phyloP scores from a whole-genome alignment of 2,329 filamentous ascomycete genomes.

The Penicillium paneum region DNA sequence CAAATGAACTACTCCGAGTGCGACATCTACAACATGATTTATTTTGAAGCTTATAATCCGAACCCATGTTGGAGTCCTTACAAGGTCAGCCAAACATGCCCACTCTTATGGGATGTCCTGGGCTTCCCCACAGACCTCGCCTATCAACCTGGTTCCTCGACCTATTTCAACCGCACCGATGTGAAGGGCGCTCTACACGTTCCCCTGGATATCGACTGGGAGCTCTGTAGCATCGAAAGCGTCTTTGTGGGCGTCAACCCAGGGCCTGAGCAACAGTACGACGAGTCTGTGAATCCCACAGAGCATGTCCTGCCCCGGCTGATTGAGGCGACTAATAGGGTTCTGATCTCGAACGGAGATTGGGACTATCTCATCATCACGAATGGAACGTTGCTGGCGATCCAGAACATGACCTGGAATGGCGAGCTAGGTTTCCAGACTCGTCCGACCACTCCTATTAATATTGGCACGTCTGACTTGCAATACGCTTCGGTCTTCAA shows the following conservation, averaged over 20 bases:
- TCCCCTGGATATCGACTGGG: constrained; percentile 36
- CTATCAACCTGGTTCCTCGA: constrained; percentile 62
- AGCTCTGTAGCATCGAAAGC: constrained; percentile 33
- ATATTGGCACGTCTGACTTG: constrained; percentile 47
- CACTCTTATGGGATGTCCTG: constrained; percentile 65
- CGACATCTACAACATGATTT: constrained; percentile 57
- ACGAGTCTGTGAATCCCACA: constrained; percentile 53
- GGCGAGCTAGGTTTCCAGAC: constrained; percentile 68
- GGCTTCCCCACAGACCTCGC: constrained; percentile 53
- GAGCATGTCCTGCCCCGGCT: constrained; percentile 45
- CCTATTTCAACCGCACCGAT: constrained; percentile 68
- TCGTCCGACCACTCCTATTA: constrained; percentile 54
- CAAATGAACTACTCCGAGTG: constrained; percentile 53
- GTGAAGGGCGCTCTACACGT: constrained; percentile 69
- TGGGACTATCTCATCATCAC: constrained; percentile 69
- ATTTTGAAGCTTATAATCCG: constrained; percentile 50
- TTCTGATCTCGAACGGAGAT: constrained; percentile 70
- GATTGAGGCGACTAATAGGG: constrained; percentile 59
- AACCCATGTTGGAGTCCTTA: constrained; percentile 83
- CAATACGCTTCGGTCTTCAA: constrained; percentile 52
- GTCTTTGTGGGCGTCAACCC: constrained; percentile 48
- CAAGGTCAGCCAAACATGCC: constrained; percentile 69
- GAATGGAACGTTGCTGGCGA: constrained; percentile 68
- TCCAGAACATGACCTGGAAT: constrained; percentile 83
- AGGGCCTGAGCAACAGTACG: constrained; percentile 32